Evolutionary conservation across 1,284 basidiomycete genomes (phyloP), one percentile per base, ranked within the genome.

Genomic region (Pterula multifida): DNA sequence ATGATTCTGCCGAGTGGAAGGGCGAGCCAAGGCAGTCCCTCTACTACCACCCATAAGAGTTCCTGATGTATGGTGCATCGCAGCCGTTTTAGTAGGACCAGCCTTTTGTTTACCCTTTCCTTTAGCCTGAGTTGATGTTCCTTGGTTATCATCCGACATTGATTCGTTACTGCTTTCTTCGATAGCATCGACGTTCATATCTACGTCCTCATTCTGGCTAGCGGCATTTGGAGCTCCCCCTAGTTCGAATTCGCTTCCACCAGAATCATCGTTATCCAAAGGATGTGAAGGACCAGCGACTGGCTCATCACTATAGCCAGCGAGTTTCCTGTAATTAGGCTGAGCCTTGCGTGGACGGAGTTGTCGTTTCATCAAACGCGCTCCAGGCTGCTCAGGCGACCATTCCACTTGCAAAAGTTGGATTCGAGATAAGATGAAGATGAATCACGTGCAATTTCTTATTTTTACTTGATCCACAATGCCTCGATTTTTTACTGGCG

Each of bases 401-500:
- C 32, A 11, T 11, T n/a, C 9, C 32, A n/a, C 32, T 35, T 35
- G 32, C 32, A 35, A 9, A 35, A 35, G n/a, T 9, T 35, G n/a
- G 32, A 9, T 35, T 32, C 28, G 28, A 32, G 28, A 32, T 32
- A 32, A 32, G 28, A 32, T 32, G 28, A 6, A 6, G 6, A 6
- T 15, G 17, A 17, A n/a, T 22, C 39, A 42, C 39, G 13, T 42
- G 39, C 4, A 42, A 42, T 4, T 42, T 9, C 19, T 19, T 42
- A n/a, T 19, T n/a, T 17, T 17, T 17, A 11, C 17, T 22, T 22
- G 6, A n/a, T 42, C 39, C 13, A 11, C 39, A 4, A 85, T 86
- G 84, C 65, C 75, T 61, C 71, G 71, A 52, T 87, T 86, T 64
- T 65, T 85, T 45, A 62, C 75, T 49, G 85, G 84, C 53, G 86